Base-by-base conservation (phyloP, 2,329 filamentous ascomycete genomes). In the Claviceps sp. region DNA sequence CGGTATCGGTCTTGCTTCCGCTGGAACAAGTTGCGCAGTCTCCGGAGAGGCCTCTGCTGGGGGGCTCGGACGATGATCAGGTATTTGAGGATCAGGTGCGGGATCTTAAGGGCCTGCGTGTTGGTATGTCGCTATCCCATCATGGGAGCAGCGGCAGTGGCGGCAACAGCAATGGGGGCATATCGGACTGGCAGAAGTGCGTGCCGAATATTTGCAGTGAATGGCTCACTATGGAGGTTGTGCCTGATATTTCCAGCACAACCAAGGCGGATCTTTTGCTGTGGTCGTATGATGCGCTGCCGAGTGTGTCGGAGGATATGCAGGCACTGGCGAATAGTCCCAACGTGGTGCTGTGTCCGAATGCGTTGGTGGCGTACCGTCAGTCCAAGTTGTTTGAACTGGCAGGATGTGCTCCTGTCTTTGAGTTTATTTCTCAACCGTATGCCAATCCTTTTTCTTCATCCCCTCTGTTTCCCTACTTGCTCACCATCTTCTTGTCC, bases 21-120 rank as follows among this genome's bases (percentile, higher is more conserved):
- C 55, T 70, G 42, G 45, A 47, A 8, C 47, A 48, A 14, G 47
- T 48, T 17, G 13, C 47, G 22, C 50, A 50, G 49, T 50, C 49
- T 13, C 49, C 41, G 6, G 40, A 44, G 39, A 45, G 40, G 47
- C 37, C 47, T n/a, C 47, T 38, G 11, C 26, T 43, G 3, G 48
- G 30, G 30, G 30, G 48, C 0, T 50, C 48, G 5, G 83, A 87
- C 55, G 84, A 87, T 57, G 74, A 85, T 47, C 65, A 70, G 0
- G 63, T 86, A 0, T 68, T 69, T 22, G 54, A 60, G 6, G 54
- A 61, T 0, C 60, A 65, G 0, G 56, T 66, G 0, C 47, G 56
- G 4, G 62, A 64, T 0, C 54, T 72, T 2, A 53, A 54, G 1
- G 64, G 66, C 0, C 55, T 70, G 24, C 47, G 47, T 11, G 13